Conservation (phyloP, 371 early-diverging fungal species). For the Sporodiniella umbellata region DNA sequence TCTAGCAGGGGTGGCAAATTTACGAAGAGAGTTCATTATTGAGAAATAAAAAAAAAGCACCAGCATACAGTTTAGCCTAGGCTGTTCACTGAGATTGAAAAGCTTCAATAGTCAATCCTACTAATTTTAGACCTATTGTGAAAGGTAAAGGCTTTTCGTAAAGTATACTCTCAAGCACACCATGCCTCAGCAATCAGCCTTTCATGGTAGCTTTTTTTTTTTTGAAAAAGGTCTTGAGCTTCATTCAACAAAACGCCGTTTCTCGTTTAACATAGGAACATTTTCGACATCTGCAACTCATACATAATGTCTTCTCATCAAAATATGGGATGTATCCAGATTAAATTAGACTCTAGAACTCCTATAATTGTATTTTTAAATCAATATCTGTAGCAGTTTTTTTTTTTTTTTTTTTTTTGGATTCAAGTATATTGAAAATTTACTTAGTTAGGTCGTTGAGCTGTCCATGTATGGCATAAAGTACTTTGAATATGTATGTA, state of each 20-base stretch:
- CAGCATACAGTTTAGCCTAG: background rate
- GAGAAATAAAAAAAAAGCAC: background rate
- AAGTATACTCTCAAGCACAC: too few relatives aligned
- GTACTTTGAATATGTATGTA: too few relatives aligned
- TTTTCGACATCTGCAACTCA: background rate
- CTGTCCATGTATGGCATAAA: too few relatives aligned
- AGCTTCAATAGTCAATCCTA: background rate
- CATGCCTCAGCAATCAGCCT: too few relatives aligned
- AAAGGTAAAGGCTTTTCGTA: background rate
- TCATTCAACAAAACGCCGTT: too few relatives aligned
- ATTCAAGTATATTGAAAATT: too few relatives aligned
- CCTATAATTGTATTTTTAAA: too few relatives aligned
- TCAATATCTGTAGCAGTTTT: too few relatives aligned
- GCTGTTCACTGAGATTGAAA: background rate
- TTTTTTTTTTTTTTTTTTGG: too few relatives aligned
- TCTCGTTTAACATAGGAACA: background rate
- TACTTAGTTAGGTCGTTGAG: too few relatives aligned
- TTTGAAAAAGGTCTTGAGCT: background rate
- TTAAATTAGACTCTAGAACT: too few relatives aligned
- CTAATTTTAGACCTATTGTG: background rate
- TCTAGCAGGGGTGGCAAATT: conserved; percentile 6
- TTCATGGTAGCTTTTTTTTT: background rate
- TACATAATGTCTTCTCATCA: background rate
- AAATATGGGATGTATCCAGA: too few relatives aligned
- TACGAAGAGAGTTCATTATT: conserved; percentile 21